Percentiles rank a stretch among this genome's conserved stretches.
Conservation (phyloP, 768 basidiomycete genomes). For the Suillus brevipes region DNA sequence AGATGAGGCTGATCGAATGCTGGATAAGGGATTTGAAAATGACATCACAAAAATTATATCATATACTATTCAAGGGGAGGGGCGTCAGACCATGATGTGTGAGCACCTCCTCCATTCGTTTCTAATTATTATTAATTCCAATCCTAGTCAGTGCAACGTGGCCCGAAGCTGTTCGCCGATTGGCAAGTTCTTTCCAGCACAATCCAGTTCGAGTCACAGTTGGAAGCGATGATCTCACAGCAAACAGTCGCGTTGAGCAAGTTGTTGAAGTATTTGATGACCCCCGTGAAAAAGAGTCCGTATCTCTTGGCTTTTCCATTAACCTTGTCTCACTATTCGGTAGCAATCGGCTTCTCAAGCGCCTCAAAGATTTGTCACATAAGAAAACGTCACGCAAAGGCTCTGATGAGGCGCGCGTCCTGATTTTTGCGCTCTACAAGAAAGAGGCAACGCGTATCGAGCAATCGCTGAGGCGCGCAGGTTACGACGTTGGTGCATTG, state of each 20-base stretch:
- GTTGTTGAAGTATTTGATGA: constrained; percentile 90
- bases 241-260: constrained; percentile 93
- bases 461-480: constrained; percentile 68
- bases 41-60: constrained; percentile 92
- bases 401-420: constrained; percentile 61
- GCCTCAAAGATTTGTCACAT: constrained; percentile 55
- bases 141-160: constrained; percentile 91
- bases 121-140: background rate
- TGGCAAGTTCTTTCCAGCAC: constrained; percentile 86
- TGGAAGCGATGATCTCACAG: constrained; percentile 91
- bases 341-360: constrained; percentile 61
- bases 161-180: constrained; percentile 89
- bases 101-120: constrained; percentile 33
- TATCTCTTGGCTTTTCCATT: constrained; percentile 13
- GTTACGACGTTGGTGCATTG: constrained; percentile 76
- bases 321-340: background rate
- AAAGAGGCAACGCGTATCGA: constrained; percentile 95
- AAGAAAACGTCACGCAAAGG: constrained; percentile 59
- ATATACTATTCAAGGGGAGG: constrained; percentile 60
- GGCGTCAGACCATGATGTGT: constrained; percentile 95
- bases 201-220: constrained; percentile 90
- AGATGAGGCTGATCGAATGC: constrained; percentile 98
- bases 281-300: constrained; percentile 82
- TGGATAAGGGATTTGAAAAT: constrained; percentile 98
- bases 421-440: constrained; percentile 97